These are phyloP conservation scores for Notholithocarpus densiflorus DNA, from an alignment of 306 rosid genomes.

Conservation along the genomic window DNA sequence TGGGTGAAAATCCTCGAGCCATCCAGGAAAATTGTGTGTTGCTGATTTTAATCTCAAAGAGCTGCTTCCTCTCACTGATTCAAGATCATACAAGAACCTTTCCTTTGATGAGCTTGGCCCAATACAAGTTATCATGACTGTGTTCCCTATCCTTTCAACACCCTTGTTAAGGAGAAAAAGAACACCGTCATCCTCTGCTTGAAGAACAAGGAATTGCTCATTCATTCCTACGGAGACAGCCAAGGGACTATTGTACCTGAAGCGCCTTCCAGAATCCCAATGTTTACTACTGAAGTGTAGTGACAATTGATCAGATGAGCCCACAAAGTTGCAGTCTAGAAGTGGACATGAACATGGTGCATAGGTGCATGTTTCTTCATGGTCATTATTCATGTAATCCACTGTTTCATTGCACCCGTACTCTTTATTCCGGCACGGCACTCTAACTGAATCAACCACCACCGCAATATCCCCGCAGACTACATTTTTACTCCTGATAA, in stretches of 20 bases:
- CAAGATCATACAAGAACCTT: conserved; percentile 25
- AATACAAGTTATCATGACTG: conserved; percentile 29
- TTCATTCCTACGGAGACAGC: conserved; percentile 18
- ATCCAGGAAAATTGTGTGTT: conserved; percentile 22
- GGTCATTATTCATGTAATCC: conserved; percentile 16
- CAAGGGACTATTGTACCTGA: conserved; percentile 28
- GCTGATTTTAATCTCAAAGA: conserved; percentile 28
- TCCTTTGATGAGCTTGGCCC: conserved; percentile 26
- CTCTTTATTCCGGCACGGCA: conserved; percentile 19
- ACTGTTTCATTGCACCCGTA: conserved; percentile 35
- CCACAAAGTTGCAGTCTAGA: conserved; percentile 25
- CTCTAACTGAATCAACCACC: conserved; percentile 22
- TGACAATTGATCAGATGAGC: conserved; percentile 14
- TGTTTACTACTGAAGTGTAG: conserved; percentile 35
- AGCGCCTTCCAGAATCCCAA: conserved; percentile 39
- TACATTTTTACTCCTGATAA: conserved; percentile 2
- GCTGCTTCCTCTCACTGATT: conserved; percentile 25
- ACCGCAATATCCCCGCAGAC: conserved; percentile 21
- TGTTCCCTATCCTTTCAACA: conserved; percentile 15
- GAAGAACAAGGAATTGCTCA: conserved; percentile 33
- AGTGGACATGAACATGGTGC: conserved; percentile 44
- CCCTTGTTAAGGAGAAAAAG: conserved; percentile 35
- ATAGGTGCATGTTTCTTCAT: conserved; percentile 29
- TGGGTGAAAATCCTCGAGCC: conserved; percentile 24
- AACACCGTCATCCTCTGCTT: conserved; percentile 36